Conservation (phyloP, 2,329 filamentous ascomycete genomes). For the Colletotrichum endophyticum region DNA sequence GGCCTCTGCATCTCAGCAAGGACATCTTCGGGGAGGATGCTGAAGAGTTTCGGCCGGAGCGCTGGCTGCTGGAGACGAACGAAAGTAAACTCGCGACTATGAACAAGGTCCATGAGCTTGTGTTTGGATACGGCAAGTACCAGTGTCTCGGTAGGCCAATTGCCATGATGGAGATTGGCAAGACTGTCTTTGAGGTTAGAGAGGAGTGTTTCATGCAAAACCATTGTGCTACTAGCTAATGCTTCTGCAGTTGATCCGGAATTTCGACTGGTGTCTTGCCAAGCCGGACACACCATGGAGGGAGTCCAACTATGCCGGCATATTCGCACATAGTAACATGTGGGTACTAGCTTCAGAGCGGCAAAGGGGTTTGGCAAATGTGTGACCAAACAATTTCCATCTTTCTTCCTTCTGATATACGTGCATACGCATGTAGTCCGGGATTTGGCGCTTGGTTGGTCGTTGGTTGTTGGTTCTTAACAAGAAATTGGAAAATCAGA, state of each 20-base stretch:
- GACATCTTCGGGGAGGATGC: constrained; percentile 63
- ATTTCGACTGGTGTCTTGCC: constrained; percentile 22
- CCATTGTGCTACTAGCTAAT: not conserved
- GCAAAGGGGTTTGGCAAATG: not conserved
- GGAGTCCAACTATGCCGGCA: constrained; percentile 11
- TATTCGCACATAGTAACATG: constrained; percentile 17
- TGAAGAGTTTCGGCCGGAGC: constrained; percentile 59
- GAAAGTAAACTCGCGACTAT: constrained; percentile 36
- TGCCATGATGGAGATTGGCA: constrained; percentile 53
- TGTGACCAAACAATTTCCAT: not conserved
- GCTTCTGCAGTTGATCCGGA: constrained; percentile 9
- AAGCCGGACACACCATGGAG: constrained; percentile 18
- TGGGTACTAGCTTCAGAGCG: constrained; percentile 18
- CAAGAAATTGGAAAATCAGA: not conserved
- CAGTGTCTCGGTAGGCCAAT: constrained; percentile 51
- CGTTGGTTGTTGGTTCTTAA: not conserved
- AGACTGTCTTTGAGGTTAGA: constrained; percentile 50
- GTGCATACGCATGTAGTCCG: not conserved
- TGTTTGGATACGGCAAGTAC: constrained; percentile 50
- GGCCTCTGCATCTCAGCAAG: constrained; percentile 53
- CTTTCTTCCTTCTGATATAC: not conserved
- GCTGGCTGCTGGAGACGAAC: constrained; percentile 55
- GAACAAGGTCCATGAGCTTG: constrained; percentile 41
- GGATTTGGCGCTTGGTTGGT: not conserved
- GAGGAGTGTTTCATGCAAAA: not conserved